phyloP scores from a whole-genome alignment of 2,329 filamentous ascomycete genomes.

The Mycosphaerella sp. region DNA sequence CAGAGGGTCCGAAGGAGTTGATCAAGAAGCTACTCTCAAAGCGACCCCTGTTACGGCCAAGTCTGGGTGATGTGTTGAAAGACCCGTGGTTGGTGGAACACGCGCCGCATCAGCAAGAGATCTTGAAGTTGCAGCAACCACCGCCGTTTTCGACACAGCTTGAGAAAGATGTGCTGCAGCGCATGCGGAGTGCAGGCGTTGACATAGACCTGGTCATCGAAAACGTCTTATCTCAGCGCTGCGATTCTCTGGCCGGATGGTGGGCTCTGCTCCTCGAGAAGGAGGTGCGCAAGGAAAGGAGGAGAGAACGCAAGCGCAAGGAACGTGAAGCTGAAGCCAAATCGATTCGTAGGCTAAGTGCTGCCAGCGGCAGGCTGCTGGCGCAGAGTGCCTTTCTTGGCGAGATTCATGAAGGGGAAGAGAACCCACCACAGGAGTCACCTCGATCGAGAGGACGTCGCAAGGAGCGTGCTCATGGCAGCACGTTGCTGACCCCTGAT shows the following conservation, averaged over 20 bases:
- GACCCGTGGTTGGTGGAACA: conserved; percentile 84
- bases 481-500: conserved; percentile 54
- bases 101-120: conserved; percentile 80
- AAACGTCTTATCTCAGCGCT: conserved; percentile 82
- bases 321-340: conserved; percentile 78
- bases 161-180: conserved; percentile 84
- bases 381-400: conserved; percentile 64
- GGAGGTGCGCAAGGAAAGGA: conserved; percentile 76
- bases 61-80: conserved; percentile 74
- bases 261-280: conserved; percentile 94
- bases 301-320: conserved; percentile 73
- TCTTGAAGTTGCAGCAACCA: conserved; percentile 72
- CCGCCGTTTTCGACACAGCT: conserved; percentile 77
- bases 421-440: conserved; percentile 45
- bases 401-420: conserved; percentile 69
- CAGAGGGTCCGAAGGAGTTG: conserved; percentile 68
- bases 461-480: conserved; percentile 53
- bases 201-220: conserved; percentile 93
- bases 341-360: conserved; percentile 73
- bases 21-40: conserved; percentile 82
- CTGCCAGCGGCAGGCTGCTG: conserved; percentile 78
- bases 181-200: conserved; percentile 89
- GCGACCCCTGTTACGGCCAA: conserved; percentile 73
- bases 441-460: conserved; percentile 69
- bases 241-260: conserved; percentile 88